Conservation (phyloP, 768 basidiomycete species). For the Phlegmacium glaucopus region DNA sequence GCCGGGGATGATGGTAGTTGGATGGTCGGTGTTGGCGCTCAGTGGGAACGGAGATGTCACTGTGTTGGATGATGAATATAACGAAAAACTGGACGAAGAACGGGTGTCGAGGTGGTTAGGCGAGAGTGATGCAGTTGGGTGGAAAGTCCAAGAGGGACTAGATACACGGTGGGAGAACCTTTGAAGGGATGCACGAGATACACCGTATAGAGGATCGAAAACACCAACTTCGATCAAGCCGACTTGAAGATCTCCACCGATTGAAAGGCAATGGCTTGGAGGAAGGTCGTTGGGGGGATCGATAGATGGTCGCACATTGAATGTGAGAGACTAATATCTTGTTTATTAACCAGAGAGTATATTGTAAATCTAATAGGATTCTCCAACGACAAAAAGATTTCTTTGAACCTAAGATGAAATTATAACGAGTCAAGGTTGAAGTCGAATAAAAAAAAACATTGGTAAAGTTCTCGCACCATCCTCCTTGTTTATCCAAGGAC, state of each 20-base stretch:
- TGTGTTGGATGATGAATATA: slow-evolving; percentile 65
- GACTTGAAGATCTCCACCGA: too few species aligned
- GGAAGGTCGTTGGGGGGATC: too few species aligned
- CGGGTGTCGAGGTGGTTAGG: slow-evolving; percentile 61
- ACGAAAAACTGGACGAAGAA: slow-evolving; percentile 34
- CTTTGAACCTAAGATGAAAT: too few species aligned
- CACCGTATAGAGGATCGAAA: too few species aligned
- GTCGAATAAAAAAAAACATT: too few species aligned
- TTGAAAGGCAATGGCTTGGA: too few species aligned
- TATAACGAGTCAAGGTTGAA: too few species aligned
- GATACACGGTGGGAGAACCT: slow-evolving; percentile 35
- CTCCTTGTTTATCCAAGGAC: slow-evolving; percentile 21
- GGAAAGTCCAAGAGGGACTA: slow-evolving; percentile 67
- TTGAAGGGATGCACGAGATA: slow-evolving; percentile 3
- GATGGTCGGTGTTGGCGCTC: slow-evolving; percentile 84
- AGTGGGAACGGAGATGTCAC: slow-evolving; percentile 66
- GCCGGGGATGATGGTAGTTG: slow-evolving; percentile 95
- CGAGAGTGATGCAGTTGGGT: slow-evolving; percentile 40
- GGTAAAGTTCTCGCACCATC: background rate
- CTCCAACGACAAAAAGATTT: too few species aligned
- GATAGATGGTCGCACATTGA: background rate
- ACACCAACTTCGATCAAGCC: too few species aligned
- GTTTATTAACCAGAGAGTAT: background rate
- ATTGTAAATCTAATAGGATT: too few species aligned
- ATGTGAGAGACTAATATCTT: background rate